Evolutionary conservation across 768 basidiomycete species (phyloP).

Genomic region (Multifurca ochricompacta): DNA sequence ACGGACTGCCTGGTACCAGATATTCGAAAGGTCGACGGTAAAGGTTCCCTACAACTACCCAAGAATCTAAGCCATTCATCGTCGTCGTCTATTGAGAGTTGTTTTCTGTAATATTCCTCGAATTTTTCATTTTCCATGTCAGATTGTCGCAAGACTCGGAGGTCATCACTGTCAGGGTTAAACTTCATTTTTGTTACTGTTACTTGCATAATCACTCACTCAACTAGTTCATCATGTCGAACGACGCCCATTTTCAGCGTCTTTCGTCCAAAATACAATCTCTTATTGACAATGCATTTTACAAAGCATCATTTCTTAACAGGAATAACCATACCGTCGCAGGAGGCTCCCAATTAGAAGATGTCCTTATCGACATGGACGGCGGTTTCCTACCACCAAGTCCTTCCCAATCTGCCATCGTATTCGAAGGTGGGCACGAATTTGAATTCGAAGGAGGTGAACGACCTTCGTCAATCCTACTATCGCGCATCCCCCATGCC

Average conservation of each 20-base stretch:
- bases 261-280: neutral
- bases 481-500: conserved; percentile 53
- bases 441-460: conserved; percentile 3
- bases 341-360: conserved; percentile 32
- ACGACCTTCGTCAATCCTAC: conserved; percentile 35
- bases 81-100: conserved; percentile 59
- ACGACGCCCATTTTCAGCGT: neutral
- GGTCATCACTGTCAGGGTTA: conserved; percentile 31
- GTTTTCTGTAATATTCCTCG: conserved; percentile 61
- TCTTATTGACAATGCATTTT: conserved; percentile 15
- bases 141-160: conserved; percentile 46
- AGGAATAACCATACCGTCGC: neutral
- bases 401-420: neutral
- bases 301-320: neutral
- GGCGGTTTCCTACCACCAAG: conserved; percentile 31
- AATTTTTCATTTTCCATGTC: conserved; percentile 70
- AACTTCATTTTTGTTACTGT: neutral
- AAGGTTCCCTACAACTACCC: conserved; percentile 51
- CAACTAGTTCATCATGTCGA: neutral
- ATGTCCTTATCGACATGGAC: conserved; percentile 16
- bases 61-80: conserved; percentile 77
- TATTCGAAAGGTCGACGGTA: conserved; percentile 93
- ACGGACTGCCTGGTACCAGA: conserved; percentile 78
- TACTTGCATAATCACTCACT: neutral
- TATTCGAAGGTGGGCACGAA: neutral